phyloP scores from a whole-genome alignment of 805 yeast genomes.

The Ogataea nitratoaversa region DNA sequence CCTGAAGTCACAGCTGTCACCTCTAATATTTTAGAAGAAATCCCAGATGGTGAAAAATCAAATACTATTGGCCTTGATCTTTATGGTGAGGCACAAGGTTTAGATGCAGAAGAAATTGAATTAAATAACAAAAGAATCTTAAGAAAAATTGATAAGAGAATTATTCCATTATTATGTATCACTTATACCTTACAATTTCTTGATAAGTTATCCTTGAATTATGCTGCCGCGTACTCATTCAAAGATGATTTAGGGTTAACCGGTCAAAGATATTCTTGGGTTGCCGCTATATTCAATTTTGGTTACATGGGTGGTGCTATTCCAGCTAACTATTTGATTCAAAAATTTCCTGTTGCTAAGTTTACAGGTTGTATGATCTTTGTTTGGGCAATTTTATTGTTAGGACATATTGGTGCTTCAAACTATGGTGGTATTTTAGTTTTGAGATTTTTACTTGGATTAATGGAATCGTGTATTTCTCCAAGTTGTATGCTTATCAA shows the following conservation, averaged over 20 bases:
- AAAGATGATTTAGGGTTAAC: constrained; percentile 32
- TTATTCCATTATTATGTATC: constrained; percentile 46
- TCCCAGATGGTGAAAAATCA: background rate
- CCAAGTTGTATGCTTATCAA: constrained; percentile 33
- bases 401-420: constrained; percentile 41
- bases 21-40: background rate
- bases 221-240: constrained; percentile 40
- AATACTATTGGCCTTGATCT: constrained; percentile 6
- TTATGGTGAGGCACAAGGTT: constrained; percentile 2
- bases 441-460: constrained; percentile 46
- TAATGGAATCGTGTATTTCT: constrained; percentile 28
- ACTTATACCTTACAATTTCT: constrained; percentile 31
- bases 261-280: constrained; percentile 44
- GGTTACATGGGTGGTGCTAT: constrained; percentile 59
- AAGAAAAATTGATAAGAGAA: constrained; percentile 45
- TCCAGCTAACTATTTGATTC: constrained; percentile 34
- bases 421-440: constrained; percentile 42
- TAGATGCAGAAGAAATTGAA: constrained; percentile 5
- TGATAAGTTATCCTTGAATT: constrained; percentile 37
- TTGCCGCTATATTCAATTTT: constrained; percentile 38
- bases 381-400: constrained; percentile 49
- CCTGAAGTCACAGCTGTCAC: background rate
- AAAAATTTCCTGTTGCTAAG: constrained; percentile 33
- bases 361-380: constrained; percentile 34
- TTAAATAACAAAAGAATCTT: constrained; percentile 6